Conservation (phyloP, 2,329 filamentous ascomycete species). For the Colletotrichum agaves region DNA sequence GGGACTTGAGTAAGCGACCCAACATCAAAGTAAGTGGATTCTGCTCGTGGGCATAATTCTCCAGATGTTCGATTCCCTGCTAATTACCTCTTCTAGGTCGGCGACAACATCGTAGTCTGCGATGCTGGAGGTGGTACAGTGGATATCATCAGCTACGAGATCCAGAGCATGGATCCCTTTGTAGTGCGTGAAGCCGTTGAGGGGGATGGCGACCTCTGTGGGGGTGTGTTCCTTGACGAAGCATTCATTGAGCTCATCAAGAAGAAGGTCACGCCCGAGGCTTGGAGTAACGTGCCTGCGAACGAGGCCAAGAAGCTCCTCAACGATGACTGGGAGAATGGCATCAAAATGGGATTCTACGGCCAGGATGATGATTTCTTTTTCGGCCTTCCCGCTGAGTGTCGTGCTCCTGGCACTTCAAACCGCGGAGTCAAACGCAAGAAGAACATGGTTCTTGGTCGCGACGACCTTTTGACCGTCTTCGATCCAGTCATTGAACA, state of each 20-base stretch:
- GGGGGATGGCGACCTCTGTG: slow-evolving; percentile 53
- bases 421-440: not conserved
- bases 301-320: slow-evolving; percentile 12
- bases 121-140: slow-evolving; percentile 53
- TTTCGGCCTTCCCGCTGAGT: slow-evolving; percentile 37
- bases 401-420: not conserved
- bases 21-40: slow-evolving; percentile 38
- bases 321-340: slow-evolving; percentile 42
- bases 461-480: slow-evolving; percentile 39
- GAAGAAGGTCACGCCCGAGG: slow-evolving; percentile 21
- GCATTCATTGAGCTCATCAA: slow-evolving; percentile 46
- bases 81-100: slow-evolving; percentile 5
- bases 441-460: not conserved
- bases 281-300: slow-evolving; percentile 25
- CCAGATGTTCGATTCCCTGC: too few relatives aligned
- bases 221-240: slow-evolving; percentile 54
- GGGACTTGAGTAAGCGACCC: slow-evolving; percentile 41
- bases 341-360: slow-evolving; percentile 41
- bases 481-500: slow-evolving; percentile 41
- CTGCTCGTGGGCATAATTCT: too few relatives aligned
- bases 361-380: slow-evolving; percentile 25
- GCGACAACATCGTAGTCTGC: slow-evolving; percentile 46
- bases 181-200: slow-evolving; percentile 49
- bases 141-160: slow-evolving; percentile 54
- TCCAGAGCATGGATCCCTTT: slow-evolving; percentile 41